Evolutionary conservation across 352 stramenopile species (phyloP), one percentile per base, ranked within the genome.

Genomic region (Thalassiosira mediterranea): DNA sequence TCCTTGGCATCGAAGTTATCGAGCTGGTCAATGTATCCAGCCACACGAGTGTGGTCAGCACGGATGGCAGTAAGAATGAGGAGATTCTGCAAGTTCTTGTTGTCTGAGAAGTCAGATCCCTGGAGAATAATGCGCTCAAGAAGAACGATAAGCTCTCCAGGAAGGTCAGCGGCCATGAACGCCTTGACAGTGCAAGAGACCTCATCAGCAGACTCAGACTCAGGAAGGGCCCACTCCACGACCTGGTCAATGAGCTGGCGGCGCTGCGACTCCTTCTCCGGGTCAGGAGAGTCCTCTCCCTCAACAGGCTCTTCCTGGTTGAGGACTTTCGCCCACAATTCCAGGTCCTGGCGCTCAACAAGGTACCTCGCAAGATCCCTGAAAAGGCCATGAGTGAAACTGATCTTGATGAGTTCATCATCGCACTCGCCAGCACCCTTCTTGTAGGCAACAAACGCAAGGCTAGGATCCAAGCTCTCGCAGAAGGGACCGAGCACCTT

Each of bases 1-100:
- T 99, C 96, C 23, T 97, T 97, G 26, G 96, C 97, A 86, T 99
- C 97, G 76, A 99, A 99, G 93, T 99, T 99, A 89, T 99, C 97
- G 61, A 99, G 91, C 76, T 98, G 96, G 88, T 99, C 98, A 72
- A 99, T 97, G 90, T 99, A 99, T 73, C 98, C 97, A 89, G 98
- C 97, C 54, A 99, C 97, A 84, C 98, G 97, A 65, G 97, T 96
- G 78, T 97, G 95, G 73, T 97, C 95, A 48, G 97, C 96, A 83
- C 98, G 97, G 68, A 99, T 99, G 29, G 97, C 97, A 38, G 97
- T 99, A 64, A 99, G 91, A 83, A 99, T 99, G 57, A 99, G 87
- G 72, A 99, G 83, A 88, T 99, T 99, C 88, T 99, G 97, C 64
- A 99, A 82, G 83, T 99, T 99, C 81, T 97, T 98, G 95, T 99